Conservation (phyloP, 2,329 filamentous ascomycete genomes). For the Cercospora sojina region DNA sequence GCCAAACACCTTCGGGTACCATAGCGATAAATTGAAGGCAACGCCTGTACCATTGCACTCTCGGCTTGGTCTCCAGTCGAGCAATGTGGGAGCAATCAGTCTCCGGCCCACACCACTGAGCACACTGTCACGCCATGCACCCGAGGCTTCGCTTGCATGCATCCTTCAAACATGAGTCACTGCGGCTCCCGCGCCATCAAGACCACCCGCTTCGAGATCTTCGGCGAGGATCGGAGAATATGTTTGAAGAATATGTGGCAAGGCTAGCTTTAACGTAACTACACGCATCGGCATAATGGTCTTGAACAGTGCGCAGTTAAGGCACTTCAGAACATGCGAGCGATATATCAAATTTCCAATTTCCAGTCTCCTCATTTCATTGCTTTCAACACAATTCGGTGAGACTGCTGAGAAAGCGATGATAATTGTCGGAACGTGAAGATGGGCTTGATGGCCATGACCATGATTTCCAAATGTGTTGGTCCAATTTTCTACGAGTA, state of each 20-base stretch:
- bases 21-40: neutral
- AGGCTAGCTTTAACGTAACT: neutral
- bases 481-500: neutral
- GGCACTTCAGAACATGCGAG: neutral
- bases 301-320: neutral
- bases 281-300: neutral
- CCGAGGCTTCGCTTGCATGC: conserved; percentile 3
- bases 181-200: neutral
- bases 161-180: conserved; percentile 9
- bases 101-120: neutral
- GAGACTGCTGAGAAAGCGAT: neutral
- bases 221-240: conserved; percentile 7
- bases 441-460: neutral
- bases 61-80: neutral
- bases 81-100: neutral
- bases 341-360: neutral
- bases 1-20: neutral
- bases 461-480: neutral
- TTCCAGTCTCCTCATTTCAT: neutral
- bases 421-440: neutral
- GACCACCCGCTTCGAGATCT: neutral
- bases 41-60: neutral
- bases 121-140: neutral
- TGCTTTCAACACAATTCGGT: neutral
- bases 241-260: neutral